Percentiles rank a stretch among this genome's conserved stretches.
These are phyloP conservation scores for Saitozyma podzolica DNA, from an alignment of 768 basidiomycete species.

Conservation along the genomic window DNA sequence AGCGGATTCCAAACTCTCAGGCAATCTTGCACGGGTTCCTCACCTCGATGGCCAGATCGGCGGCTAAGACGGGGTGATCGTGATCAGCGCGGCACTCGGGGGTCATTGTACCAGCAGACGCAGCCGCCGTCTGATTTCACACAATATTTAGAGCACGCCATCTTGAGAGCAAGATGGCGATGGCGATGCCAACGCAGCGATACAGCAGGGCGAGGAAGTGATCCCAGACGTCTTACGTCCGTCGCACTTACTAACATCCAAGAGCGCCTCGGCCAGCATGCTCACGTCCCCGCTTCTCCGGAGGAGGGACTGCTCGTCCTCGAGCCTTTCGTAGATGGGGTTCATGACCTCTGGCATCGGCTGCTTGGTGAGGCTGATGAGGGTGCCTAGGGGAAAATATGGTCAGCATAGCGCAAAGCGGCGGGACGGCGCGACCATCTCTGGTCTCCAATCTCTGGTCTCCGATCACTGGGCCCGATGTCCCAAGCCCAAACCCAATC, in stretches of 20 bases:
- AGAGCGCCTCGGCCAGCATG: slow-evolving; percentile 49
- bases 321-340: slow-evolving; percentile 47
- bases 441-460: too few species aligned
- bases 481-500: too few species aligned
- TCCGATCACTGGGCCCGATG: too few species aligned
- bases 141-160: too few species aligned
- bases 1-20: not conserved
- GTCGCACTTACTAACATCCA: slow-evolving; percentile 44
- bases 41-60: slow-evolving; percentile 48
- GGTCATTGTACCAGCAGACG: too few species aligned
- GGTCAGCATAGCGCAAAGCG: slow-evolving; percentile 1
- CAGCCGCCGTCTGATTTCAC: too few species aligned
- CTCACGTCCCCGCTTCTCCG: slow-evolving; percentile 48
- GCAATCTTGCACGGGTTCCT: not conserved
- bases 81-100: too few species aligned
- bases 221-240: slow-evolving; percentile 1
- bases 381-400: slow-evolving; percentile 26
- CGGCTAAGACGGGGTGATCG: slow-evolving; percentile 26
- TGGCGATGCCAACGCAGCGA: not conserved
- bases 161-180: not conserved
- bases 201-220: too few species aligned
- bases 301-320: slow-evolving; percentile 45
- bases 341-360: slow-evolving; percentile 37
- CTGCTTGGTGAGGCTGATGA: slow-evolving; percentile 42
- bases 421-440: not conserved